Evolutionary conservation across 2,329 filamentous ascomycete genomes (phyloP).

Genomic region (Penicillium sp.): DNA sequence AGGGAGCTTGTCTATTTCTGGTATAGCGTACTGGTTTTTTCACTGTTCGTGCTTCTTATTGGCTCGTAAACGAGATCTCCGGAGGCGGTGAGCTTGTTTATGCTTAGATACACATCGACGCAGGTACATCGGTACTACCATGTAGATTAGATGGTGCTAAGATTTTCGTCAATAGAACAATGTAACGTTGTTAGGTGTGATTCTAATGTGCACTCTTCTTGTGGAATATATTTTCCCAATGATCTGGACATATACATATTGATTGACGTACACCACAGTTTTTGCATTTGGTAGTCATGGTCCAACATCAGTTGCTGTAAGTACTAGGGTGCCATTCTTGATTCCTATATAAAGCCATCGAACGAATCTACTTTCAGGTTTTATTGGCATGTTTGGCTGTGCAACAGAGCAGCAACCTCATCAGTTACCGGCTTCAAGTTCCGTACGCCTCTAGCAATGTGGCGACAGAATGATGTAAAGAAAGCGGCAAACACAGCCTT

Average conservation of each 20-base stretch:
- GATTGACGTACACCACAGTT: not conserved
- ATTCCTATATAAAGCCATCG: not conserved
- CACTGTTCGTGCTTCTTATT: slow-evolving; percentile 18
- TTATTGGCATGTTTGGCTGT: not conserved
- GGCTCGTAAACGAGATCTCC: slow-evolving; percentile 30
- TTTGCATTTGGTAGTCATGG: not conserved
- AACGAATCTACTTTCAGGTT: not conserved
- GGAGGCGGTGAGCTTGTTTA: slow-evolving; percentile 25
- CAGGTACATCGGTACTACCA: not conserved
- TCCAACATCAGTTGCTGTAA: not conserved
- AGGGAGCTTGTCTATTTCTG: slow-evolving; percentile 17
- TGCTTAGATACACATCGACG: not conserved
- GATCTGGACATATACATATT: not conserved
- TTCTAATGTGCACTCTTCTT: not conserved
- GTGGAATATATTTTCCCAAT: not conserved
- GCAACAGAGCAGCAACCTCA: not conserved
- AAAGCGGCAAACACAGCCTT: not conserved
- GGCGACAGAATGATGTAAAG: slow-evolving; percentile 27
- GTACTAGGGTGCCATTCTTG: not conserved
- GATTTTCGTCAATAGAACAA: not conserved
- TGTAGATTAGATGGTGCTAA: not conserved
- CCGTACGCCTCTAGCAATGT: slow-evolving; percentile 17
- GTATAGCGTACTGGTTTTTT: slow-evolving; percentile 23
- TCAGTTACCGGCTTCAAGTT: not conserved
- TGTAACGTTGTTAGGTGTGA: not conserved